A percentile compares a stretch with the other conserved stretches of the same genome.
Evolutionary conservation across 768 basidiomycete species (phyloP).

Genomic region (Mycena crocata): DNA sequence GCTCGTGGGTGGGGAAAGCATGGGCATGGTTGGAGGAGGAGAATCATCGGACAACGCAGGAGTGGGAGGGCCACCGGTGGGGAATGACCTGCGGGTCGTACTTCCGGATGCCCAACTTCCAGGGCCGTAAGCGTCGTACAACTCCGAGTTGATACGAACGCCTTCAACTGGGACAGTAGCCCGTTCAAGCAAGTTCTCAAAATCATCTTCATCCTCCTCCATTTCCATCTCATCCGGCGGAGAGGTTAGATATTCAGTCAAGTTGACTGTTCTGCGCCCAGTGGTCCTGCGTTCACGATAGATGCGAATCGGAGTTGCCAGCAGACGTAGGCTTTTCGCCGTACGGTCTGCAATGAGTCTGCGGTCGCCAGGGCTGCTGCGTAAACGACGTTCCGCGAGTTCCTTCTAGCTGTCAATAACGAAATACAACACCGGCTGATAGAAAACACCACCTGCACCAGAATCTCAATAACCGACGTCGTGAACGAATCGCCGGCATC

Average conservation of each 20-base stretch:
- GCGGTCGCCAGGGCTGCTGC: constrained; percentile 64
- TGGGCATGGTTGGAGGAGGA: constrained; percentile 35
- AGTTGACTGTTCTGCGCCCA: constrained; percentile 54
- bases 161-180: constrained; percentile 59
- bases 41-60: constrained; percentile 40
- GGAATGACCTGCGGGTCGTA: constrained; percentile 23
- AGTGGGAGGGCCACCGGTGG: constrained; percentile 40
- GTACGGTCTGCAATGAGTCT: constrained; percentile 76
- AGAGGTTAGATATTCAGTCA: constrained; percentile 63
- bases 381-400: constrained; percentile 76
- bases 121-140: constrained; percentile 71
- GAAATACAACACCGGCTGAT: not conserved
- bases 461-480: constrained; percentile 75
- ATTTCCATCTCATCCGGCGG: constrained; percentile 68
- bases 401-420: constrained; percentile 60
- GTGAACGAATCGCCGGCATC: constrained; percentile 87
- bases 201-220: constrained; percentile 77
- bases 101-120: constrained; percentile 14
- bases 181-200: constrained; percentile 57
- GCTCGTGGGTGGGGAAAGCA: constrained; percentile 37
- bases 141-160: constrained; percentile 65
- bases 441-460: constrained; percentile 71
- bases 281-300: constrained; percentile 60
- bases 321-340: constrained; percentile 67
- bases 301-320: constrained; percentile 64